A percentile compares a stretch with the other conserved stretches of the same genome.
phyloP scores from a whole-genome alignment of 2,329 filamentous ascomycete genomes.

The Penicillium polonicum region DNA sequence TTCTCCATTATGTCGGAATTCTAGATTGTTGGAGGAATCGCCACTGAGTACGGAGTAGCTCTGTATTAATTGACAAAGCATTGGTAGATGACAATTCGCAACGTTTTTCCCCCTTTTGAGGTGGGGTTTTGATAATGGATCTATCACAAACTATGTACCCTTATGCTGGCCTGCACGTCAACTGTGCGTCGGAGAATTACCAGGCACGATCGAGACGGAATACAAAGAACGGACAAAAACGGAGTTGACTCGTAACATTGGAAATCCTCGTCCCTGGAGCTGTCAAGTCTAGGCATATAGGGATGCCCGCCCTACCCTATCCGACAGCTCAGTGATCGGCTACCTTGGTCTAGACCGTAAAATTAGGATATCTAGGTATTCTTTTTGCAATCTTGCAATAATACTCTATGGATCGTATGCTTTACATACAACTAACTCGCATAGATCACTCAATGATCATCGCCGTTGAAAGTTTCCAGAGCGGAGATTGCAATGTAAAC shows the following conservation, averaged over 20 bases:
- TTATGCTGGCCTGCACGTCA: neutral
- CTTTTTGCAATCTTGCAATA: neutral
- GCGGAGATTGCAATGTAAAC: neutral
- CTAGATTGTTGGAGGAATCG: neutral
- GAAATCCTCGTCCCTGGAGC: neutral
- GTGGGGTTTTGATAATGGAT: conserved; percentile 7
- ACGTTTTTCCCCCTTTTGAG: neutral
- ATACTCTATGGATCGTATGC: neutral
- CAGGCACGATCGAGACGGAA: neutral
- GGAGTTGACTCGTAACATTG: neutral
- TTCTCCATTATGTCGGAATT: neutral
- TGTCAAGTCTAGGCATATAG: neutral
- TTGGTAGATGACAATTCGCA: neutral
- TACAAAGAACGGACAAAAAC: neutral
- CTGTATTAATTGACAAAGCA: neutral
- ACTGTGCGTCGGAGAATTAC: neutral
- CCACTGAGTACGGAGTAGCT: neutral
- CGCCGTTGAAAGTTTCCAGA: conserved; percentile 15
- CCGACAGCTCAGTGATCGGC: neutral
- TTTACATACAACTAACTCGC: neutral
- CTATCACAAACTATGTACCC: neutral
- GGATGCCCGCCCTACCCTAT: neutral
- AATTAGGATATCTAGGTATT: neutral
- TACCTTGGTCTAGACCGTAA: neutral
- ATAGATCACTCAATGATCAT: conserved; percentile 8